Base-by-base conservation (phyloP, 768 basidiomycete genomes). In the Galerina sulciceps region DNA sequence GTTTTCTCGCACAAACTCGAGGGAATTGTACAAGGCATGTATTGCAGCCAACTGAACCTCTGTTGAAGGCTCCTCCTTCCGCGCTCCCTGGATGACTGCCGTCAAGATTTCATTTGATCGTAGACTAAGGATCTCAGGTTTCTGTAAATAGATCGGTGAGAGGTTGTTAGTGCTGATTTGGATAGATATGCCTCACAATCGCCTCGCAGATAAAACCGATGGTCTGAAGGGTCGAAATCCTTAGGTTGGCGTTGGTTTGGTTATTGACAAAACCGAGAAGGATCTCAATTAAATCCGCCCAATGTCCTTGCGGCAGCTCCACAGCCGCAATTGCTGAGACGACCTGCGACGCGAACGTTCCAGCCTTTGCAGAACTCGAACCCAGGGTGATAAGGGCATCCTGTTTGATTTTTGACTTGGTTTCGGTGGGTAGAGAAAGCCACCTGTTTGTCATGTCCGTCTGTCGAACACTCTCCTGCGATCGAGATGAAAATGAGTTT, bases 181-280 rank as follows among this genome's bases (percentile, higher is more conserved):
- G 22, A 23, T 35, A 49, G 18, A 41, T 42, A 26, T 31, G 11
- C 89, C 96, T 69, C 67, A 98, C 96, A 79, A 97, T 93, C 55
- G 86, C 81, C 77, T 99, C 97, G 79, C 97, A 99, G 74, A 98
- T 95, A 75, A 88, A 98, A 45, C 97, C 97, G 76, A 99, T 94
- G 17, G 96, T 87, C 75, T 97, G 94, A 11, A 99, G 81, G 9
- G 96, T 96, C 2, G 94, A 85, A 60, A 97, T 90, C 70, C 83
- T 86, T 64, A 96, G 78, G 65, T 87, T 90, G 10, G 85, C 78
- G 69, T 91, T 93, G 40, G 78, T 75, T 47, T 81, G 80, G 65
- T 87, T 86, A 74, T 91, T 93, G 57, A 96, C 87, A 68, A 96
- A 94, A 53, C 90, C 88, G 40, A 99, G 82, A 18, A 99, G 81